Evolutionary conservation across 2,329 filamentous ascomycete genomes (phyloP).

Genomic region (Berkeleyomyces basicola): DNA sequence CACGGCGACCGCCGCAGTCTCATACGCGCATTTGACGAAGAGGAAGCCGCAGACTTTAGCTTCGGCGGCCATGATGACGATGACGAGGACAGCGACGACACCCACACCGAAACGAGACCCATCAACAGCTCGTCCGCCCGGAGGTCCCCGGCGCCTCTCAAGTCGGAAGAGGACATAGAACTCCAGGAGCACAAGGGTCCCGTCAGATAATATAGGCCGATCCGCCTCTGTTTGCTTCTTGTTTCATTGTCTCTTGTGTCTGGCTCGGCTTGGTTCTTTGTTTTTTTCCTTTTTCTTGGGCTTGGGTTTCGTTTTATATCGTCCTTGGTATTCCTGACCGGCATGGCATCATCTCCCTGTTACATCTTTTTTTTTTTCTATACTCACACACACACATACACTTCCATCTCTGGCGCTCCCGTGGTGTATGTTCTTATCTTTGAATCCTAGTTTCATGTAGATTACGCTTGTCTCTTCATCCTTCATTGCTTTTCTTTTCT

Average conservation of each 20-base stretch:
- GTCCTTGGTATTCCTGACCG: not conserved
- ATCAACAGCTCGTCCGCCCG: conserved; percentile 15
- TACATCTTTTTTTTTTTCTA: not conserved
- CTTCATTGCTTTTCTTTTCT: not conserved
- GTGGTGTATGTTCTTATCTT: not conserved
- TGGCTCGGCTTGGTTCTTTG: not conserved
- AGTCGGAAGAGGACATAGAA: conserved; percentile 31
- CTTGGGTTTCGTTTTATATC: conserved; percentile 4
- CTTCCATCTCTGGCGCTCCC: not conserved
- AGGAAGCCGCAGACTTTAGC: conserved; percentile 56
- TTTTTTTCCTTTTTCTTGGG: not conserved
- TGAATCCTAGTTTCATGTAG: not conserved
- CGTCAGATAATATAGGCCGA: conserved; percentile 14
- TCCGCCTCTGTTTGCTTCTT: conserved; percentile 3
- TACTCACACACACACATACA: not conserved
- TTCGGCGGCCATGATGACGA: conserved; percentile 57
- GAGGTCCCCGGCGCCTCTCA: conserved; percentile 23
- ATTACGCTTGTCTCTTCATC: not conserved
- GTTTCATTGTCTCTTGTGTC: conserved; percentile 1
- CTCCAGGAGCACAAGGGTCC: conserved; percentile 29
- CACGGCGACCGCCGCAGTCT: conserved; percentile 62
- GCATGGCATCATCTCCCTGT: not conserved
- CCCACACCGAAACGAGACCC: conserved; percentile 14
- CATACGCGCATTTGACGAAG: conserved; percentile 79
- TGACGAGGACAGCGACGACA: conserved; percentile 42